These are phyloP conservation scores for Lumnitzera littorea DNA, from an alignment of 345 rosid species.

Conservation along the genomic window DNA sequence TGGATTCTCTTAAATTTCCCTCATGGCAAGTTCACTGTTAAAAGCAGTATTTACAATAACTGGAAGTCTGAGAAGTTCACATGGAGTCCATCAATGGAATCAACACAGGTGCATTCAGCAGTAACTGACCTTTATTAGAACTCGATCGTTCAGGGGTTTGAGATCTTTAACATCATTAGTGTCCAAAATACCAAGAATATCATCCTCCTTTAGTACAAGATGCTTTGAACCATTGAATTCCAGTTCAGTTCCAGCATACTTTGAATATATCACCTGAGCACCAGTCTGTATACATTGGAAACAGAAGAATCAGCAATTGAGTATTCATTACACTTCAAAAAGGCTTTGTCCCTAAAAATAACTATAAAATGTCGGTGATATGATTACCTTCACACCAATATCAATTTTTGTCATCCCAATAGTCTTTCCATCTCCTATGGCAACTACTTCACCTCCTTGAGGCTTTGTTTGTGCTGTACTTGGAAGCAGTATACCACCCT, in stretches of 20 bases:
- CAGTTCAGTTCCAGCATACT: conserved; percentile 85
- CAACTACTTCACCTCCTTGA: conserved; percentile 91
- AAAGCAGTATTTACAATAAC: not conserved
- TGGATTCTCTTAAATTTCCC: too few species aligned
- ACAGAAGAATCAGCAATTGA: not conserved
- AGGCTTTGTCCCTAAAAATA: too few species aligned
- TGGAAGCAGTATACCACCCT: conserved; percentile 85
- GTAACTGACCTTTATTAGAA: conserved; percentile 62
- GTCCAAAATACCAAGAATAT: conserved; percentile 87
- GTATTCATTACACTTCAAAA: not conserved
- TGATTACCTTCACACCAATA: conserved; percentile 42
- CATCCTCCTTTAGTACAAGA: conserved; percentile 88
- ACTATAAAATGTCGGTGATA: not conserved
- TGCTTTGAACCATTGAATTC: conserved; percentile 76
- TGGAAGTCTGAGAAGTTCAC: not conserved
- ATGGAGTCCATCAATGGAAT: not conserved
- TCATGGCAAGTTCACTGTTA: too few species aligned
- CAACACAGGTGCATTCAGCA: too few species aligned
- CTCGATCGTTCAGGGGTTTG: conserved; percentile 83
- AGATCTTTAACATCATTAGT: conserved; percentile 89
- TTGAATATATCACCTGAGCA: conserved; percentile 68
- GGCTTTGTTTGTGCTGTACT: conserved; percentile 76
- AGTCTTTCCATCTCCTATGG: conserved; percentile 81
- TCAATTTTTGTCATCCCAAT: conserved; percentile 55
- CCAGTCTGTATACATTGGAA: conserved; percentile 46